Evolutionary conservation across 2,329 filamentous ascomycete species (phyloP).

Genomic region (Colletotrichum paranaense): DNA sequence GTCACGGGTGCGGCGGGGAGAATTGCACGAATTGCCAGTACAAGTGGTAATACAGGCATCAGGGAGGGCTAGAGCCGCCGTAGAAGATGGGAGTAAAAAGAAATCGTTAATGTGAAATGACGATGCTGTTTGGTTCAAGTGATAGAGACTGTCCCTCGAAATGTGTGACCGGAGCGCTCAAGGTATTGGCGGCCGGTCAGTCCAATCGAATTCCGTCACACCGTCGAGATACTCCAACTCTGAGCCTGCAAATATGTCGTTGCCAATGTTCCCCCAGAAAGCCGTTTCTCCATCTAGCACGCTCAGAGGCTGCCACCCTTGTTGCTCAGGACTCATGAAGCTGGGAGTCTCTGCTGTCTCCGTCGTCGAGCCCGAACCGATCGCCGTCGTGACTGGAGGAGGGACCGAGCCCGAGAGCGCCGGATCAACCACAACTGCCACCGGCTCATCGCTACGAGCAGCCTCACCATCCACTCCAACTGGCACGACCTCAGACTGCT

Average conservation of each 20-base stretch:
- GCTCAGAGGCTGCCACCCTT: conserved; percentile 3
- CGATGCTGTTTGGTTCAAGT: not conserved
- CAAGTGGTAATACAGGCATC: not conserved
- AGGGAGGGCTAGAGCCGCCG: too few species aligned
- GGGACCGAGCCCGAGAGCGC: not conserved
- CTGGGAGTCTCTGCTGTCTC: not conserved
- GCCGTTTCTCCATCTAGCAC: not conserved
- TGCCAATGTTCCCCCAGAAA: not conserved
- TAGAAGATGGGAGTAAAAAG: not conserved
- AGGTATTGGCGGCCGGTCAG: not conserved
- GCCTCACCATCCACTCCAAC: not conserved
- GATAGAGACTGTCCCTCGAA: not conserved
- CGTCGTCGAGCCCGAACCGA: too few species aligned
- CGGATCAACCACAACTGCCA: not conserved
- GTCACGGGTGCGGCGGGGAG: not conserved
- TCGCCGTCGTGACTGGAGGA: not conserved
- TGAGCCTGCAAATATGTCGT: not conserved
- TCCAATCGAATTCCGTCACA: conserved; percentile 3
- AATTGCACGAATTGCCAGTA: not conserved
- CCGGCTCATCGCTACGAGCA: not conserved
- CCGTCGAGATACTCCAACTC: not conserved
- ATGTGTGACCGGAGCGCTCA: not conserved
- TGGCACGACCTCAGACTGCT: too few species aligned
- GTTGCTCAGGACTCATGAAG: not conserved
- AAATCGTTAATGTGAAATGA: too few species aligned